Percentiles rank a stretch among this genome's conserved stretches.
These are phyloP conservation scores for Elongisporangium anandrum DNA, from an alignment of 352 stramenopile genomes.

Conservation along the genomic window DNA sequence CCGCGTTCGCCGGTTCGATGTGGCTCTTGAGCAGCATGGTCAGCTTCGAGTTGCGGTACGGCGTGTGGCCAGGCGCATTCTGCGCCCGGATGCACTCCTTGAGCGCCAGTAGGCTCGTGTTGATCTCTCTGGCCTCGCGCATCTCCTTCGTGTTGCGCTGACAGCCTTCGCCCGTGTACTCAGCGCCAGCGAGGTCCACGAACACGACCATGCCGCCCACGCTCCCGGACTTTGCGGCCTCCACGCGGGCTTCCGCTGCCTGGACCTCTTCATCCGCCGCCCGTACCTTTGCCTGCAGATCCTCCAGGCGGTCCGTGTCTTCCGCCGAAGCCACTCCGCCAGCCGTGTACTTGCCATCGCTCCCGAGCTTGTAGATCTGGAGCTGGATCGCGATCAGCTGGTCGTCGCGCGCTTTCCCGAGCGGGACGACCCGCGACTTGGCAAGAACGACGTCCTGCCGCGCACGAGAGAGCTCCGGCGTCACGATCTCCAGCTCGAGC, in stretches of 20 bases:
- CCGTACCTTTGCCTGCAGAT: slow-evolving; percentile 15
- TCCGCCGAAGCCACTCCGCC: slow-evolving; percentile 11
- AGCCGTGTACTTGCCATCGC: slow-evolving; percentile 24
- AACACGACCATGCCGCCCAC: slow-evolving; percentile 36
- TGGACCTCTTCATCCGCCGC: slow-evolving; percentile 15
- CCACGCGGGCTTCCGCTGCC: slow-evolving; percentile 10
- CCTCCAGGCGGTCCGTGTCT: slow-evolving; percentile 14
- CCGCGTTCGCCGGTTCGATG: slow-evolving; percentile 14
- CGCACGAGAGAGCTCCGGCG: slow-evolving; percentile 22
- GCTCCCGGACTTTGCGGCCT: slow-evolving; percentile 10
- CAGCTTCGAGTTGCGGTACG: slow-evolving; percentile 41
- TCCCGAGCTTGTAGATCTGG: slow-evolving; percentile 21
- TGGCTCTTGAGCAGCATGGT: slow-evolving; percentile 42
- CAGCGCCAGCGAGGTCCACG: slow-evolving; percentile 46
- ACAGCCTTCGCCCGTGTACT: slow-evolving; percentile 46
- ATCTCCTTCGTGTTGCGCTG: slow-evolving; percentile 14
- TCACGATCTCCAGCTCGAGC: slow-evolving; percentile 54
- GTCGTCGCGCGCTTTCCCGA: slow-evolving; percentile 46
- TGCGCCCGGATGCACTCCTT: slow-evolving; percentile 46
- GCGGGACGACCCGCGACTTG: slow-evolving; percentile 29
- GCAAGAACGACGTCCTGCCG: slow-evolving; percentile 21
- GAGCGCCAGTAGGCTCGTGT: slow-evolving; percentile 41
- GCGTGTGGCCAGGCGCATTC: slow-evolving; percentile 12
- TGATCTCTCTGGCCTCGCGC: slow-evolving; percentile 29
- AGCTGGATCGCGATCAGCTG: slow-evolving; percentile 43